Evolutionary conservation across 805 yeast genomes (phyloP).

Genomic region (Candida insectalens): DNA sequence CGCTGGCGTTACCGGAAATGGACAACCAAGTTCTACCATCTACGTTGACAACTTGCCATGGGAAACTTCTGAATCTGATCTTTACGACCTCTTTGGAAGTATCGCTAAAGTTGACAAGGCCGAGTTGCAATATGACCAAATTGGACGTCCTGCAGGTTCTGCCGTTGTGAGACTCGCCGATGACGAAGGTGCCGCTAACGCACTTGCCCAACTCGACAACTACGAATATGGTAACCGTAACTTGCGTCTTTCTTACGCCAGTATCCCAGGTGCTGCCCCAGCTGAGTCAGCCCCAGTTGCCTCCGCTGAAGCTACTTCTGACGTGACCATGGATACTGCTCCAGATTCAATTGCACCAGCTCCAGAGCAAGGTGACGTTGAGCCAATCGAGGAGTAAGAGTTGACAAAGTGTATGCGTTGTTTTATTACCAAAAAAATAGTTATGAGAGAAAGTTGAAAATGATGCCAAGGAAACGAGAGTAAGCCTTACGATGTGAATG

Average conservation of each 20-base stretch:
- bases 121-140: slow-evolving; percentile 53
- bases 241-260: slow-evolving; percentile 60
- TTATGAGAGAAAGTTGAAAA: no score
- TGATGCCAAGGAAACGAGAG: no score
- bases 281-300: neutral
- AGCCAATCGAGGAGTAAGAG: slow-evolving; percentile 6
- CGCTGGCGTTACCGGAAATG: slow-evolving; percentile 52
- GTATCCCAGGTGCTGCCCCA: slow-evolving; percentile 10
- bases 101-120: slow-evolving; percentile 70
- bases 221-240: slow-evolving; percentile 82
- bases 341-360: slow-evolving; percentile 1
- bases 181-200: slow-evolving; percentile 59
- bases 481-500: no score
- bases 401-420: slow-evolving; percentile 7
- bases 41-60: slow-evolving; percentile 77
- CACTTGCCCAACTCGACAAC: slow-evolving; percentile 64
- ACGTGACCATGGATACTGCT: neutral
- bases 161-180: slow-evolving; percentile 78
- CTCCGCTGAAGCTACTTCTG: neutral
- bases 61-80: slow-evolving; percentile 79
- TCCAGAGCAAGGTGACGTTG: slow-evolving; percentile 4
- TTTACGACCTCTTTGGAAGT: slow-evolving; percentile 77
- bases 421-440: no score
- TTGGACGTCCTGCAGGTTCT: slow-evolving; percentile 66
- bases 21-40: slow-evolving; percentile 50